These are phyloP conservation scores for Fusarium nisikadoi DNA, from an alignment of 2,329 filamentous ascomycete genomes.

Conservation along the genomic window DNA sequence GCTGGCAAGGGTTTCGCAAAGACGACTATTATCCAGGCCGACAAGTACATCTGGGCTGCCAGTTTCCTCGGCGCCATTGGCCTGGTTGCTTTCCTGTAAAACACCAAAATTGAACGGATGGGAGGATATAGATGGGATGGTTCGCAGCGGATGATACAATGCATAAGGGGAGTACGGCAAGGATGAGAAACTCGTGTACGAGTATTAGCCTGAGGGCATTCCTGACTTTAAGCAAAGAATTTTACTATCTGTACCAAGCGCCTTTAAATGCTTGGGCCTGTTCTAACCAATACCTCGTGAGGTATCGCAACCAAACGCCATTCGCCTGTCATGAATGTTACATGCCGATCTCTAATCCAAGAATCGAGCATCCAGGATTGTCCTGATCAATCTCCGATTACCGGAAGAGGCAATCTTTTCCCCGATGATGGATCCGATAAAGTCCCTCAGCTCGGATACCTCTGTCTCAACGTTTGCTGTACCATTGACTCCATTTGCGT, in stretches of 20 bases:
- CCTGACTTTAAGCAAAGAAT: conserved; percentile 39
- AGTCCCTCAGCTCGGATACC: conserved; percentile 60
- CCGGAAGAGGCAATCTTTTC: conserved; percentile 57
- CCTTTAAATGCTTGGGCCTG: conserved; percentile 22
- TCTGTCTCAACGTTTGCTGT: conserved; percentile 50
- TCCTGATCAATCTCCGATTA: conserved; percentile 60
- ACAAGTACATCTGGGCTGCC: conserved; percentile 61
- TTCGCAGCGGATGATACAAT: conserved; percentile 31
- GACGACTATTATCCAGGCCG: conserved; percentile 57
- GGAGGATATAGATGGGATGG: background rate
- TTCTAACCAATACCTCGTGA: conserved; percentile 30
- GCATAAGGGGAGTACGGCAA: conserved; percentile 13
- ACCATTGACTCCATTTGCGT: conserved; percentile 56
- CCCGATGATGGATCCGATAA: conserved; percentile 66
- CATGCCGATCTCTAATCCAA: conserved; percentile 53
- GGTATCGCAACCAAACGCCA: conserved; percentile 42
- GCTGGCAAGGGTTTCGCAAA: conserved; percentile 62
- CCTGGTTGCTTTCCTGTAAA: conserved; percentile 61
- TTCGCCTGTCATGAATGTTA: conserved; percentile 32
- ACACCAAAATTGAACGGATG: conserved; percentile 2
- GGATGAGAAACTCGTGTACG: conserved; percentile 32
- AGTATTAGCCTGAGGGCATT: conserved; percentile 36
- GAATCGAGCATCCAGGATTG: conserved; percentile 65
- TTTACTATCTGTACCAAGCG: conserved; percentile 38
- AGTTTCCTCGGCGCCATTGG: conserved; percentile 56